These are phyloP conservation scores for Mycena albidolilacea DNA, from an alignment of 768 basidiomycete genomes.

Conservation along the genomic window DNA sequence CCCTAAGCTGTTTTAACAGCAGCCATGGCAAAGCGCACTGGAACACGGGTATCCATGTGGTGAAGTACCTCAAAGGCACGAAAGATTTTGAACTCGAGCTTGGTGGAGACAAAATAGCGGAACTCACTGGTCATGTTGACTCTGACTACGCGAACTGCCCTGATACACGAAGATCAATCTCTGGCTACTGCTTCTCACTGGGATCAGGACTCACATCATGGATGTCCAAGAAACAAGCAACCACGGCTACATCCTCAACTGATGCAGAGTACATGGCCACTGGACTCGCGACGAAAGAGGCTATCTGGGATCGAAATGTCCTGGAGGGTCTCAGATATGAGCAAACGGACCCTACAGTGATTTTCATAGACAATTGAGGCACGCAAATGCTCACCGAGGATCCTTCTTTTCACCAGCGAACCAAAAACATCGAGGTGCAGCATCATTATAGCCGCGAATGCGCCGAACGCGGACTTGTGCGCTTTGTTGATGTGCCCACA, in stretches of 20 bases:
- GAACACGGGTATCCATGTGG: conserved; percentile 53
- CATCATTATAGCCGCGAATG: too few species aligned
- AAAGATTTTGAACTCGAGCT: conserved; percentile 28
- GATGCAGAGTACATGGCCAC: conserved; percentile 15
- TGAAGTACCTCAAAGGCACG: conserved; percentile 55
- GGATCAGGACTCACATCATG: background rate
- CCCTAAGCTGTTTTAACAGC: conserved; percentile 37
- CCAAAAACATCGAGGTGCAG: too few species aligned
- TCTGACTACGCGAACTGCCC: conserved; percentile 10
- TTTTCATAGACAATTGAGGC: conserved; percentile 12
- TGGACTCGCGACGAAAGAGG: conserved; percentile 4
- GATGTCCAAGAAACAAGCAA: conserved; percentile 22
- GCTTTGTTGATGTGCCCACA: too few species aligned
- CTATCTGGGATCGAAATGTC: conserved; percentile 6
- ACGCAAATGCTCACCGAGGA: background rate
- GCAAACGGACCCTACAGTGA: conserved; percentile 1
- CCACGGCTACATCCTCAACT: conserved; percentile 8
- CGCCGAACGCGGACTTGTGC: too few species aligned
- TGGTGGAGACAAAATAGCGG: background rate
- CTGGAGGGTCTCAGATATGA: background rate
- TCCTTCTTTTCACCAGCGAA: too few species aligned
- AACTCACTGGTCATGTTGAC: background rate
- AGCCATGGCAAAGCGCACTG: conserved; percentile 51
- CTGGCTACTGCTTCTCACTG: conserved; percentile 2
- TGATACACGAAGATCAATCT: background rate